These are phyloP conservation scores for Graphilbum sp. DNA, from an alignment of 2,329 filamentous ascomycete species.

Conservation along the genomic window DNA sequence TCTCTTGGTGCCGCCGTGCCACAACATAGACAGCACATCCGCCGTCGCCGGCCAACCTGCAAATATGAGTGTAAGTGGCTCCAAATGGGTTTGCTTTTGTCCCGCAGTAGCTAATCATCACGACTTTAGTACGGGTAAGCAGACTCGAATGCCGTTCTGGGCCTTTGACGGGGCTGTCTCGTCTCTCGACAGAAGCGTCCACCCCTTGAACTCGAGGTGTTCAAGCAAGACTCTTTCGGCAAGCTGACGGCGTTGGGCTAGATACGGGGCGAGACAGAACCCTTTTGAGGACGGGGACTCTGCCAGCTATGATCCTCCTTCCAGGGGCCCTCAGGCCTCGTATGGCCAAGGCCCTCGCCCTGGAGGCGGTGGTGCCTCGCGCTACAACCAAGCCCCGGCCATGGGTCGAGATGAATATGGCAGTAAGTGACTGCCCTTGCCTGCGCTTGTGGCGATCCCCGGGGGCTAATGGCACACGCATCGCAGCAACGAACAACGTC, in stretches of 20 bases:
- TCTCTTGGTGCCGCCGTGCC: too few species aligned
- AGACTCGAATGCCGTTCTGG: neutral
- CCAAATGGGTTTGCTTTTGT: too few species aligned
- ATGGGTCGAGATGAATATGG: constrained; percentile 22
- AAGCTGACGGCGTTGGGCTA: too few species aligned
- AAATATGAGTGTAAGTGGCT: constrained; percentile 36
- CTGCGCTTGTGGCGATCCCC: too few species aligned
- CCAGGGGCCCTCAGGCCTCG: constrained; percentile 12
- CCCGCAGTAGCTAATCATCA: too few species aligned
- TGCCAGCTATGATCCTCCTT: constrained; percentile 19
- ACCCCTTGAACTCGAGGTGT: too few species aligned
- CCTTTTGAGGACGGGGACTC: constrained; percentile 41
- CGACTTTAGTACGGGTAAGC: constrained; percentile 41
- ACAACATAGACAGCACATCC: too few species aligned
- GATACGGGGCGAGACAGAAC: constrained; percentile 38
- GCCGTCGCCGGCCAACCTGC: too few species aligned
- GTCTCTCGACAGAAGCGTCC: too few species aligned
- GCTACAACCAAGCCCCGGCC: constrained; percentile 13
- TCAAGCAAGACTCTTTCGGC: too few species aligned
- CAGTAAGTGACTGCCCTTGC: constrained; percentile 12
- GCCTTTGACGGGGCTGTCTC: neutral
- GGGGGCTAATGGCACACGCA: too few species aligned
- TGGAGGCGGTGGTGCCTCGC: constrained; percentile 10
- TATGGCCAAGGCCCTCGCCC: constrained; percentile 16
- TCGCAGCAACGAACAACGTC: constrained; percentile 34